Evolutionary conservation across 2,329 filamentous ascomycete species (phyloP), one percentile per base, ranked within the genome.

Genomic region (Scolecobasidium constrictum): DNA sequence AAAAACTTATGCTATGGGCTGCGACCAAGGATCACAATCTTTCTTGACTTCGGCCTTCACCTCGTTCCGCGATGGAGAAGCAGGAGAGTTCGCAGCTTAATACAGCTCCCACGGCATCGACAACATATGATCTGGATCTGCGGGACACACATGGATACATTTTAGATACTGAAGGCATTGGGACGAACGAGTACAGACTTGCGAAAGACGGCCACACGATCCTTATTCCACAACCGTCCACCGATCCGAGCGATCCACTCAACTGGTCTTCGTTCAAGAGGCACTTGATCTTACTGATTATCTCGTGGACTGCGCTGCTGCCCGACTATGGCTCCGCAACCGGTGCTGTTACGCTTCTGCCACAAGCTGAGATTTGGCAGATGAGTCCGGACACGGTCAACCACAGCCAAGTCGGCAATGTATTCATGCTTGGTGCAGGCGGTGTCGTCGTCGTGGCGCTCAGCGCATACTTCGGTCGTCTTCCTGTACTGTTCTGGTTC

Each of bases 211-310:
- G 44, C 44, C 55, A 60, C 35, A 53, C 59, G 21, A 52, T 60
- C 2, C 54, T 61, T 2, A 49, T 58, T 3, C 56, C 59, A 2
- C 58, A 51, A 2, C 68, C 67, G 1, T 68, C 64, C 2, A 49
- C 53, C 33, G 64, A 71, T 46, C 65, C 64, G 2, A 63, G 69
- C 43, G 67, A 70, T 47, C 66, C 66, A 11, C 50, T 69, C 38
- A 68, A 68, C 37, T 69, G 66, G 66, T 56, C n/a, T 21, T 9
- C 13, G 4, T 16, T 20, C 19, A 35, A 28, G 38, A 46, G 44
- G 18, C 15, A 46, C 28, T 35, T 33, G 4, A 44, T 43, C 17
- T 20, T 46, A n/a, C 16, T 40, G 5, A 46, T 43, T 12, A n/a
- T 18, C 12, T 11, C 35, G 35, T 15, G 7, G n/a, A 36, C 11